Evolutionary conservation across 2,329 filamentous ascomycete genomes (phyloP).

Genomic region (Calonectria leucothoes): DNA sequence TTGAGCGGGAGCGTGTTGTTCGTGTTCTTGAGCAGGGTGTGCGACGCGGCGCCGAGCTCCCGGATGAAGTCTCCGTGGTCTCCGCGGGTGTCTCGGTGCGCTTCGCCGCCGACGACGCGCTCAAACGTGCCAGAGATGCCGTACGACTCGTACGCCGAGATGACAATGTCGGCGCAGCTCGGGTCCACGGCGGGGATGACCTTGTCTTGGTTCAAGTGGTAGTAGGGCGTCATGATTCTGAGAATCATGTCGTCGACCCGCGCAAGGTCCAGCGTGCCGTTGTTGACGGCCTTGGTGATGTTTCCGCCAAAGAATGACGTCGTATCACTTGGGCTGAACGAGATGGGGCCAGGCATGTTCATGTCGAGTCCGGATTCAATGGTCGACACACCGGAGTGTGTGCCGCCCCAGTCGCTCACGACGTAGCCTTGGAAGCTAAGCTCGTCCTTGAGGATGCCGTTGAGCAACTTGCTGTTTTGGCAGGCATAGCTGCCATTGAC

Average conservation of each 20-base stretch:
- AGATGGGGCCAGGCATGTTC: conserved; percentile 58
- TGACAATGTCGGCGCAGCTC: conserved; percentile 46
- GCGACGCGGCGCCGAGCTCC: conserved; percentile 65
- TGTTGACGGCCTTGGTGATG: conserved; percentile 57
- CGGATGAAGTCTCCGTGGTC: conserved; percentile 65
- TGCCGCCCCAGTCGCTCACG: conserved; percentile 57
- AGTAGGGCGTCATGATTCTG: conserved; percentile 65
- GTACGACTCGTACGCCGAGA: background rate
- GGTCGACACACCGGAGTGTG: conserved; percentile 53
- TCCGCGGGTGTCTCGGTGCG: conserved; percentile 60
- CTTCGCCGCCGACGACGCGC: conserved; percentile 50
- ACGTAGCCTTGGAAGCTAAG: conserved; percentile 60
- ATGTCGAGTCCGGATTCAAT: conserved; percentile 61
- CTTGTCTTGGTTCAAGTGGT: conserved; percentile 57
- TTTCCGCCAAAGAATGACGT: conserved; percentile 57
- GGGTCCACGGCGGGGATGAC: conserved; percentile 54
- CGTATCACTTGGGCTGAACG: conserved; percentile 42
- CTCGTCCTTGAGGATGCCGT: conserved; percentile 61
- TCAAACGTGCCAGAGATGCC: conserved; percentile 45
- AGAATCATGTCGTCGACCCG: conserved; percentile 57
- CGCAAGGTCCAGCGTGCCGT: conserved; percentile 52
- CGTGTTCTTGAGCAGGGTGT: conserved; percentile 78
- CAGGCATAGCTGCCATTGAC: conserved; percentile 62
- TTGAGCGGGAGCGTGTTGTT: conserved; percentile 67
- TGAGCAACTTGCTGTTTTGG: conserved; percentile 59